Percentiles rank a stretch among this genome's conserved stretches.
phyloP scores from a whole-genome alignment of 1,284 basidiomycete species.

The Phellopilus nigrolimitatus region DNA sequence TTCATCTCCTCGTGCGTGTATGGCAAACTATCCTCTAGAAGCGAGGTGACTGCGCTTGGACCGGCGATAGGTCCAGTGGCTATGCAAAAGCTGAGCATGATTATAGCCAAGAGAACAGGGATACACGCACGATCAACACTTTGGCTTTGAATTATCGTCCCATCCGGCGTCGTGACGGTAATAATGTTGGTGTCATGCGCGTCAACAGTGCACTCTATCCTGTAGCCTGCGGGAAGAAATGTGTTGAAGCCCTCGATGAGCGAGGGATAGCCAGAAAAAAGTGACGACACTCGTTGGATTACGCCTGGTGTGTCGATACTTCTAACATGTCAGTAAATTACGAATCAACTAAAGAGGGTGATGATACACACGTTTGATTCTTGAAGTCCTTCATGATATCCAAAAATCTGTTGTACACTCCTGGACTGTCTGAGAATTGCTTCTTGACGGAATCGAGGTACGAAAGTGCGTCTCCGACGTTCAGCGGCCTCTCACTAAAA shows the following conservation, averaged over 20 bases:
- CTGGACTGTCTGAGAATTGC: slow-evolving; percentile 82
- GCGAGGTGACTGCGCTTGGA: neutral
- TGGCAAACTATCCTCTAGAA: neutral
- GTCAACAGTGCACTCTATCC: slow-evolving; percentile 77
- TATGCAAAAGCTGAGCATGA: slow-evolving; percentile 1
- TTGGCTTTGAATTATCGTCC: slow-evolving; percentile 52
- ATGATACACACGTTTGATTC: slow-evolving; percentile 67
- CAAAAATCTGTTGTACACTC: slow-evolving; percentile 92
- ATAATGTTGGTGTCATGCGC: slow-evolving; percentile 58
- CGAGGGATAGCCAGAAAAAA: slow-evolving; percentile 87
- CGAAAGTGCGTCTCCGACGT: slow-evolving; percentile 87
- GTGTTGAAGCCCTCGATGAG: slow-evolving; percentile 99
- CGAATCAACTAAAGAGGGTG: slow-evolving; percentile 14
- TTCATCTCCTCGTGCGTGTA: slow-evolving; percentile 14
- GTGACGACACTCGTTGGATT: slow-evolving; percentile 89
- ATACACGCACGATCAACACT: slow-evolving; percentile 31
- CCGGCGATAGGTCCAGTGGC: slow-evolving; percentile 3
- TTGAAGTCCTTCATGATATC: slow-evolving; percentile 99
- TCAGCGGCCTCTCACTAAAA: slow-evolving; percentile 39
- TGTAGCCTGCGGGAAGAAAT: slow-evolving; percentile 91
- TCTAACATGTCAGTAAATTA: slow-evolving; percentile 10
- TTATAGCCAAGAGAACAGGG: neutral
- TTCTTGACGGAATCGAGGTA: slow-evolving; percentile 93
- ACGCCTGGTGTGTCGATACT: slow-evolving; percentile 98
- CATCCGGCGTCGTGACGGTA: slow-evolving; percentile 85